phyloP scores from a whole-genome alignment of 2,329 filamentous ascomycete species.

The Rhinocladiella mackenziei region DNA sequence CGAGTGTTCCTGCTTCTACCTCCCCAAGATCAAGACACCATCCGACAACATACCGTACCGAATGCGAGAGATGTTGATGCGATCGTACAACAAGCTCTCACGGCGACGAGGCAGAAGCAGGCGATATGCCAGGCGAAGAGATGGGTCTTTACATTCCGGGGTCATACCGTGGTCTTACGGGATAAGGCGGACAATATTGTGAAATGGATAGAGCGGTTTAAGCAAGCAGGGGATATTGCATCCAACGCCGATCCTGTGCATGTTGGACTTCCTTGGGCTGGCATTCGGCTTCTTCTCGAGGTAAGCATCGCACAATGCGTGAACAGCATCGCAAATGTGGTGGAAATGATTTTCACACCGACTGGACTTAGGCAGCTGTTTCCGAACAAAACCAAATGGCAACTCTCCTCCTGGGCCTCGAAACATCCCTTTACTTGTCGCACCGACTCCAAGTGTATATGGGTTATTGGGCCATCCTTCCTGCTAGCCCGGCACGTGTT shows the following conservation, averaged over 20 bases:
- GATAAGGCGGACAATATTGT: conserved; percentile 5
- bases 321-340: background rate
- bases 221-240: conserved; percentile 2
- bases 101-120: conserved; percentile 2
- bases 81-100: conserved; percentile 1
- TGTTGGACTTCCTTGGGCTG: conserved; percentile 4
- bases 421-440: conserved; percentile 11
- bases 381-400: conserved; percentile 13
- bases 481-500: conserved; percentile 2
- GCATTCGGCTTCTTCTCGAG: conserved; percentile 6
- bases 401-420: conserved; percentile 10
- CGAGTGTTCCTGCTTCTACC: background rate
- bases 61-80: conserved; percentile 3
- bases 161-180: background rate
- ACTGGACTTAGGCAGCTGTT: conserved; percentile 7
- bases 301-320: background rate
- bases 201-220: conserved; percentile 4
- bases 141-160: background rate
- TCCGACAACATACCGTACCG: conserved; percentile 1
- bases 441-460: conserved; percentile 14
- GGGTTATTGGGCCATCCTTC: conserved; percentile 3
- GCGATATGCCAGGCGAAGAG: conserved; percentile 1
- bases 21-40: conserved; percentile 1
- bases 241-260: conserved; percentile 3
- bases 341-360: conserved; percentile 10